Conservation (phyloP, 257 asterid genomes). For the Lithospermum erythrorhizon region DNA sequence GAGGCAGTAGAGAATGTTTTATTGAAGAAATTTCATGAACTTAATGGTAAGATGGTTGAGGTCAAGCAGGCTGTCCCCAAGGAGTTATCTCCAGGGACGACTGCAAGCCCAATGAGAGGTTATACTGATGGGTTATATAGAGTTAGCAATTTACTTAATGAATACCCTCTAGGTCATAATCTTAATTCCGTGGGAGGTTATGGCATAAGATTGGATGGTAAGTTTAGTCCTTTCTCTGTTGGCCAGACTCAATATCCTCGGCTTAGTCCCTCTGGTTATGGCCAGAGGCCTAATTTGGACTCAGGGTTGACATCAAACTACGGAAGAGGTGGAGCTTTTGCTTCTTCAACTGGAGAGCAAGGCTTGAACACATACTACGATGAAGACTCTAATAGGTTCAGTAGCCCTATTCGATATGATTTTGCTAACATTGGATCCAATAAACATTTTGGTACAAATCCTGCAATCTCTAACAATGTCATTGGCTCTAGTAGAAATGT, state of each 20-base stretch:
- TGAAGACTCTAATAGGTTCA: slow-evolving; percentile 30
- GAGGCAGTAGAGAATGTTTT: too few relatives aligned
- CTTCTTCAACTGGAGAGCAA: slow-evolving; percentile 34
- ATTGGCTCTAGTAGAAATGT: too few relatives aligned
- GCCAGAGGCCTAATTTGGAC: slow-evolving; percentile 33
- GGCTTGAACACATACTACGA: slow-evolving; percentile 33
- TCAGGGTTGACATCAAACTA: slow-evolving; percentile 36
- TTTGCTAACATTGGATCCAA: slow-evolving; percentile 35
- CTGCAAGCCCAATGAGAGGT: too few relatives aligned
- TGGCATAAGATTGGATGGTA: slow-evolving; percentile 36
- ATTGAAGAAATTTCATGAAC: too few relatives aligned
- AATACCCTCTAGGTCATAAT: slow-evolving; percentile 36
- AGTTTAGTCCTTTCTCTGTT: slow-evolving; percentile 44
- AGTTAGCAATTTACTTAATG: slow-evolving; percentile 30
- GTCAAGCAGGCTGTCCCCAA: too few relatives aligned
- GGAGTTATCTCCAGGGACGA: too few relatives aligned
- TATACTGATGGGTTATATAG: slow-evolving; percentile 11
- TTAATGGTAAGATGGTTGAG: too few relatives aligned
- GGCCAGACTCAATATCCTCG: slow-evolving; percentile 54
- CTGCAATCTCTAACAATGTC: slow-evolving; percentile 9
- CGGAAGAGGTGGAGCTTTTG: slow-evolving; percentile 33
- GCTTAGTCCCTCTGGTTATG: slow-evolving; percentile 33
- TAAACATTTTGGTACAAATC: slow-evolving; percentile 31
- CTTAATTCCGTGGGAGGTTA: slow-evolving; percentile 33
- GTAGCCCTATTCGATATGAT: slow-evolving; percentile 30